Evolutionary conservation across 768 basidiomycete genomes (phyloP).

Genomic region (Leccinum sublutescens): DNA sequence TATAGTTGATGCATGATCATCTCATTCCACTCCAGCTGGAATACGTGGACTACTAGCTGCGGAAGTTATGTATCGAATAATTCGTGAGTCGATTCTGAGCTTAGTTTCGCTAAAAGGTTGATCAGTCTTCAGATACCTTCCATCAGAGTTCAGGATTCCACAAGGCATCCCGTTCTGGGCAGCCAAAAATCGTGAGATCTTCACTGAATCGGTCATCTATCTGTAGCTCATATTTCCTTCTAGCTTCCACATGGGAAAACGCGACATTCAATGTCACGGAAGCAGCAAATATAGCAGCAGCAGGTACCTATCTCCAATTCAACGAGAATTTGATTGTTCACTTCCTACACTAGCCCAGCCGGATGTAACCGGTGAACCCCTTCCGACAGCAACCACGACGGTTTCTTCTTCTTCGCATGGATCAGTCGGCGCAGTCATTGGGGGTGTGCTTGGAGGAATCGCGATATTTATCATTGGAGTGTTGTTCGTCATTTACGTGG

Average conservation of each 20-base stretch:
- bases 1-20: background rate
- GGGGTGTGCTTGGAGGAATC: constrained; percentile 22
- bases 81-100: constrained; percentile 17
- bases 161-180: constrained; percentile 26
- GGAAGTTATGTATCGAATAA: constrained; percentile 13
- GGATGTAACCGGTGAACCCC: constrained; percentile 19
- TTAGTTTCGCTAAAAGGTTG: background rate
- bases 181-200: constrained; percentile 20
- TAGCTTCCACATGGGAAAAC: constrained; percentile 22
- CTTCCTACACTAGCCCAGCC: constrained; percentile 1
- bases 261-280: constrained; percentile 12
- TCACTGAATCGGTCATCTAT: background rate
- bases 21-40: constrained; percentile 22
- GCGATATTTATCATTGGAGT: constrained; percentile 14
- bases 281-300: constrained; percentile 7
- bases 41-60: constrained; percentile 17
- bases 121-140: constrained; percentile 23
- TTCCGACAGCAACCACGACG: constrained; percentile 5
- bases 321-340: background rate
- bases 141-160: constrained; percentile 10
- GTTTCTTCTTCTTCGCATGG: constrained; percentile 10
- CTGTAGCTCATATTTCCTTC: constrained; percentile 1
- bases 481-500: constrained; percentile 9
- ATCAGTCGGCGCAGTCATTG: constrained; percentile 18
- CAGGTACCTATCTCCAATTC: constrained; percentile 9